These are phyloP conservation scores for Lactarius evosmus DNA, from an alignment of 768 basidiomycete species.

Conservation along the genomic window DNA sequence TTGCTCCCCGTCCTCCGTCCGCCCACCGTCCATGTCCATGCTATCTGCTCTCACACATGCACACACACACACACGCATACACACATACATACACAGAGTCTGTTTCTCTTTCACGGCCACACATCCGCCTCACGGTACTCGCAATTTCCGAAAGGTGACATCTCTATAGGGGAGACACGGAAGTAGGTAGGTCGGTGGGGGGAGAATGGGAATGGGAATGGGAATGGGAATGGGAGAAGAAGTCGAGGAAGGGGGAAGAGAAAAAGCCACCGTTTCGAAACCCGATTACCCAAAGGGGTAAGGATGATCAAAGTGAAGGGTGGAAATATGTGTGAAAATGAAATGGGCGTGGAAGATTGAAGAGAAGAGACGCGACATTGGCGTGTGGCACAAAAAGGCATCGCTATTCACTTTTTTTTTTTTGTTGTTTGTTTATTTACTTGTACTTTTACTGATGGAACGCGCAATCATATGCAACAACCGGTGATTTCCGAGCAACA, in stretches of 20 bases:
- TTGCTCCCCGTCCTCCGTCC: conserved; percentile 1
- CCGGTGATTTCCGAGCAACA: conserved; percentile 13
- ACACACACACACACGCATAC: background rate
- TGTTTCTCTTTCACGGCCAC: background rate
- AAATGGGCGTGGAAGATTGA: background rate
- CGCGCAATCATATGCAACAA: conserved; percentile 13
- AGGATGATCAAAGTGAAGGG: conserved; percentile 17
- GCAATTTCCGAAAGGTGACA: background rate
- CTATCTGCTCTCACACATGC: background rate
- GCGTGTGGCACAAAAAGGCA: background rate
- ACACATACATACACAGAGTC: background rate
- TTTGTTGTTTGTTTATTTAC: too few species aligned
- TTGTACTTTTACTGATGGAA: conserved; percentile 12
- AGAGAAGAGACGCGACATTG: too few species aligned
- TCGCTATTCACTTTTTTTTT: conserved; percentile 1
- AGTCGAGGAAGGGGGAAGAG: background rate
- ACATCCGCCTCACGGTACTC: background rate
- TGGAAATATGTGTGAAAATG: conserved; percentile 4
- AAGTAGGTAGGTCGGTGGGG: background rate
- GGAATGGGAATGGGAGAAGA: too few species aligned
- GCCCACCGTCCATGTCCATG: too few species aligned
- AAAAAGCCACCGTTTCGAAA: conserved; percentile 12
- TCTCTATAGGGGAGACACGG: background rate
- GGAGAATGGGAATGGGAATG: background rate
- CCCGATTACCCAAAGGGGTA: conserved; percentile 19